Base-by-base conservation (phyloP, 192 early-diverging fungal genomes). In the Entophlyctis luteolus region DNA sequence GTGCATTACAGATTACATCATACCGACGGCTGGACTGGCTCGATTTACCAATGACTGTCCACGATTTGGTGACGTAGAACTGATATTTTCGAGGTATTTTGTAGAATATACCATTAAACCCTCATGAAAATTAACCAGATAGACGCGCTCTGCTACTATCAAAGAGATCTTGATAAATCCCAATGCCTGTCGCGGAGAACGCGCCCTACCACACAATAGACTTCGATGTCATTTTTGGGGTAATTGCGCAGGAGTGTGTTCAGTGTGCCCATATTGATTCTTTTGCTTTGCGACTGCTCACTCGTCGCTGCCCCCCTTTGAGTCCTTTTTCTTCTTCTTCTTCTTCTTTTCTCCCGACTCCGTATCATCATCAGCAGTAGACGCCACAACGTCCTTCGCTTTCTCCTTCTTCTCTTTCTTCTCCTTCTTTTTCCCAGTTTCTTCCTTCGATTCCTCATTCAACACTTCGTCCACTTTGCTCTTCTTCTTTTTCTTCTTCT, bases 391-490 rank as follows among this genome's bases (percentile, higher is more conserved):
- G 32, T 47, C 67, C 12, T 35, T 65, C 31, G 36, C 50, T n/a
- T 18, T 55, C 18, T 33, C 59, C 59, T 71, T 55, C 67, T 75
- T 63, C 73, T 70, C 71, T 63, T 73, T 72, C 36, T 42, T 62
- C 67, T 69, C 70, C 63, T 80, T 84, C 67, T 79, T 78, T 59
- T 78, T 65, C 58, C 79, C 72, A 70, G 67, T 75, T 48, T 79
- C 71, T 56, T 66, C 53, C 36, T 71, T 68, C 34, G 74, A 56
- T 65, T 79, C 6, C 74, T 75, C 68, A 73, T 67, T 81, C 85
- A 82, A 0, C 77, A 76, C 77, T 76, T 77, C 65, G 79, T 83
- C 42, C 78, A 77, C 66, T 78, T 79, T 71, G 74, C 79, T 79
- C 18, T 81, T 68, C 65, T 77, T 76, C 70, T 81, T 73, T 18